Conservation (phyloP, 768 basidiomycete species). For the Podaxis carcinomalis region DNA sequence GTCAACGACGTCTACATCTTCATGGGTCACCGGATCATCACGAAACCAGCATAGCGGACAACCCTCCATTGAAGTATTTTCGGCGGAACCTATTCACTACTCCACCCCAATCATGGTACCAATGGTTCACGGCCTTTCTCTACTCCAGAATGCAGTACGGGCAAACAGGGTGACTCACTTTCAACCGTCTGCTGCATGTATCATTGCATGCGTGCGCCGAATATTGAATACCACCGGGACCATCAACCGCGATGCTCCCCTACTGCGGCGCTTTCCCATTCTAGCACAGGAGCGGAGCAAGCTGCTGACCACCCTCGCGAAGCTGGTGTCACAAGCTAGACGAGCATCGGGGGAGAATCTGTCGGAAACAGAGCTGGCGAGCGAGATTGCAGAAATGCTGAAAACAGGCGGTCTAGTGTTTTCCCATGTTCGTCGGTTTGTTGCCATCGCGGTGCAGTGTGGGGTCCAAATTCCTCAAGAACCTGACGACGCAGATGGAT, state of each 20-base stretch:
- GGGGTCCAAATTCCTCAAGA: constrained; percentile 64
- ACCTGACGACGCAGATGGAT: constrained; percentile 26
- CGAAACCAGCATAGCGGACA: constrained; percentile 34
- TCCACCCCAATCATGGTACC: constrained; percentile 80
- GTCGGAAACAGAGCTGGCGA: constrained; percentile 40
- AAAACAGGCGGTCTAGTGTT: constrained; percentile 78
- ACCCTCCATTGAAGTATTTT: constrained; percentile 40
- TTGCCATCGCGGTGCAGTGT: constrained; percentile 72
- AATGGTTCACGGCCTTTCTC: constrained; percentile 77
- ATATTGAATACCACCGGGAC: constrained; percentile 83
- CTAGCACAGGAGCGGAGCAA: constrained; percentile 78
- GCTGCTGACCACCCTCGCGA: constrained; percentile 76
- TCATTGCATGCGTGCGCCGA: constrained; percentile 90
- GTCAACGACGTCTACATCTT: constrained; percentile 48
- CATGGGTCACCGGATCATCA: constrained; percentile 46
- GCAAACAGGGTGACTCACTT: constrained; percentile 79
- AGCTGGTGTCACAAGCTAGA: constrained; percentile 78
- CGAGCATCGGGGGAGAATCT: constrained; percentile 51
- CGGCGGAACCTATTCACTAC: constrained; percentile 53
- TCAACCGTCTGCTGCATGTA: constrained; percentile 90
- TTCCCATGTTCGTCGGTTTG: constrained; percentile 72
- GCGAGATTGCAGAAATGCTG: constrained; percentile 75
- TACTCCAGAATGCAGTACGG: constrained; percentile 82
- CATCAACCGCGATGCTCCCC: constrained; percentile 72
- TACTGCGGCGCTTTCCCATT: constrained; percentile 60